Base-by-base conservation (phyloP, 495 filamentous ascomycete species). In the Aspergillus homomorphus region DNA sequence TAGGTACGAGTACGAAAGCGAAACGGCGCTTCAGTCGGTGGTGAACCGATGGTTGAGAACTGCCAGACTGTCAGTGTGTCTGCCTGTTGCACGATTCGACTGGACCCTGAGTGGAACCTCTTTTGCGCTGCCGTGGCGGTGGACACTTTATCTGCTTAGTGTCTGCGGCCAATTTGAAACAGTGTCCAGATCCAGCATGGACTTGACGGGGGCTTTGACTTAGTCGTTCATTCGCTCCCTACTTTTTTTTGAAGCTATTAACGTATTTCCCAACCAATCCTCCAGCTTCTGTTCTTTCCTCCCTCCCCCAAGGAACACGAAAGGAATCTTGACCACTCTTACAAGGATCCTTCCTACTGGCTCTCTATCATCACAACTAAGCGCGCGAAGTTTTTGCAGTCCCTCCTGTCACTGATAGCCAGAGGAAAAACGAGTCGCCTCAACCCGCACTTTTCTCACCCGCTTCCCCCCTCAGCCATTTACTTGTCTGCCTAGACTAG, bases 81-180 rank as follows among this genome's bases (percentile, higher is more conserved):
- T 50, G 46, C 12, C 22, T 22, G 15, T 22, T 50, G 46, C 43
- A 45, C 8, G n/a, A 16, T 45, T 45, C 21, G 23, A 19, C 48
- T 46, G 54, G 54, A 56, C 45, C 54, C 19, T 42, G 4, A 50
- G 45, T 42, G 54, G 54, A 57, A n/a, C 54, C 18, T 33, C 15
- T 50, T n/a, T 30, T 30, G 26, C 46, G 21, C 20, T 49, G 20
- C 45, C 24, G 43, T 46, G 41, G 38, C 21, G 28, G 41, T 53
- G 10, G 26, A 22, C 9, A 48, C 7, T 22, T 10, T 48, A 21
- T 38, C 28, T 21, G 22, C 49, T 50, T 53, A 53, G 51, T 53
- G 12, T 26, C n/a, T 21, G 54, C 46, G 26, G 24, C 49, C 33
- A 52, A 52, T 43, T 52, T 58, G 56, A 58, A 45, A 58, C 56